Conservation (phyloP, 2,329 filamentous ascomycete genomes). For the Chrysoporthe austroafricana region DNA sequence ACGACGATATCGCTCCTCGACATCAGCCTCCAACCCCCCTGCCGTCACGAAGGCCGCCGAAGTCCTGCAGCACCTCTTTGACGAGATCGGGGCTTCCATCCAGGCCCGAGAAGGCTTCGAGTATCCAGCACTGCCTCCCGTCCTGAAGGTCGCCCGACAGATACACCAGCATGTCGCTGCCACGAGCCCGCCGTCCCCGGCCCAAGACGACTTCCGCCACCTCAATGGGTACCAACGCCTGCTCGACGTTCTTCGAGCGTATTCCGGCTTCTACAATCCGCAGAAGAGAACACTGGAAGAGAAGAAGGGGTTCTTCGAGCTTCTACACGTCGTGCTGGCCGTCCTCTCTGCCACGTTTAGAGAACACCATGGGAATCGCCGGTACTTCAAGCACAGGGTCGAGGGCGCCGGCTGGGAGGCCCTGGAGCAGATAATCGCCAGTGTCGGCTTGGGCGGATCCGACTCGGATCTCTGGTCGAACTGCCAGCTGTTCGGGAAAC, state of each 20-base stretch:
- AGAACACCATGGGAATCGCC: slow-evolving; percentile 81
- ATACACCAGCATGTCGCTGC: slow-evolving; percentile 67
- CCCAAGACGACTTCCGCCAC: slow-evolving; percentile 82
- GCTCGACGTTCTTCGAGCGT: slow-evolving; percentile 68
- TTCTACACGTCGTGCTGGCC: slow-evolving; percentile 72
- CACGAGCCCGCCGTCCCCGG: slow-evolving; percentile 48
- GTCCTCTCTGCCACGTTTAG: slow-evolving; percentile 76
- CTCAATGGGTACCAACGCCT: slow-evolving; percentile 78
- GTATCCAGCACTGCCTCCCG: slow-evolving; percentile 52
- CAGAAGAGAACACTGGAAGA: slow-evolving; percentile 63
- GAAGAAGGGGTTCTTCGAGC: slow-evolving; percentile 66
- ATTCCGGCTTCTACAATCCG: slow-evolving; percentile 78
- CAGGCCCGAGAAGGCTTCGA: slow-evolving; percentile 40
- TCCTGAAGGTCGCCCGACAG: slow-evolving; percentile 62
- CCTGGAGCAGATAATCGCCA: slow-evolving; percentile 72
- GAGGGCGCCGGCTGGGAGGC: slow-evolving; percentile 78
- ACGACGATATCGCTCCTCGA: slow-evolving; percentile 67
- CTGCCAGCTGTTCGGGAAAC: slow-evolving; percentile 78
- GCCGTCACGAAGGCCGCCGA: slow-evolving; percentile 64
- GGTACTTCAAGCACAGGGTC: slow-evolving; percentile 80
- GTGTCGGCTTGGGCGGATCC: slow-evolving; percentile 66
- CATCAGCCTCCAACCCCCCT: slow-evolving; percentile 60
- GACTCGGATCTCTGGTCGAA: slow-evolving; percentile 71
- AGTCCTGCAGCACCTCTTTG: slow-evolving; percentile 59
- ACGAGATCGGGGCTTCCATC: slow-evolving; percentile 46